These are phyloP conservation scores for Fusarium keratoplasticum DNA, from an alignment of 2,329 filamentous ascomycete species.

Conservation along the genomic window DNA sequence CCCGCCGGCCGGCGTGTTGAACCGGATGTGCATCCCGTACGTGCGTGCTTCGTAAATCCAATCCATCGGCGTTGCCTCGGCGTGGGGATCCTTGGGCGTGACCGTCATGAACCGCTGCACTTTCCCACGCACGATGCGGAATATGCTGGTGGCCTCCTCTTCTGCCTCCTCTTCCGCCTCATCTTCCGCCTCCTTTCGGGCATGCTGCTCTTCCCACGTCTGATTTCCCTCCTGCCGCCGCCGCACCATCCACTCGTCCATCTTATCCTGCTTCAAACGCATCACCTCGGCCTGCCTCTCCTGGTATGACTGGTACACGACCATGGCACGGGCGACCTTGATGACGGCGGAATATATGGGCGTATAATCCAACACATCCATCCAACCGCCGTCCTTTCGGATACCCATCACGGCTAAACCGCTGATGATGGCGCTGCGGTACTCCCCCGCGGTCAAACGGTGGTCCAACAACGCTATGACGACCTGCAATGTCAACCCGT, in stretches of 20 bases:
- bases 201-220: no score
- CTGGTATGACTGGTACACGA: slow-evolving; percentile 19
- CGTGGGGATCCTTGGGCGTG: neutral
- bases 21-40: neutral
- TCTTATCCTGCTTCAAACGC: no score
- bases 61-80: neutral
- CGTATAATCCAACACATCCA: slow-evolving; percentile 12
- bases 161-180: neutral
- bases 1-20: neutral
- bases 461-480: neutral
- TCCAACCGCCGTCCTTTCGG: slow-evolving; percentile 9
- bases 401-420: neutral
- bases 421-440: neutral
- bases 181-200: neutral
- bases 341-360: slow-evolving; percentile 27
- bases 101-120: neutral
- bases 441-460: neutral
- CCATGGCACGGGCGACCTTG: slow-evolving; percentile 20
- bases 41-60: neutral
- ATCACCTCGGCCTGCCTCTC: neutral
- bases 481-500: neutral
- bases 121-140: neutral
- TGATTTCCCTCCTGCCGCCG: no score
- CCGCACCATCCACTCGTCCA: no score
- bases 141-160: neutral